phyloP scores from a whole-genome alignment of 1,139 yeast genomes.

The Geotrichum klebahnii region DNA sequence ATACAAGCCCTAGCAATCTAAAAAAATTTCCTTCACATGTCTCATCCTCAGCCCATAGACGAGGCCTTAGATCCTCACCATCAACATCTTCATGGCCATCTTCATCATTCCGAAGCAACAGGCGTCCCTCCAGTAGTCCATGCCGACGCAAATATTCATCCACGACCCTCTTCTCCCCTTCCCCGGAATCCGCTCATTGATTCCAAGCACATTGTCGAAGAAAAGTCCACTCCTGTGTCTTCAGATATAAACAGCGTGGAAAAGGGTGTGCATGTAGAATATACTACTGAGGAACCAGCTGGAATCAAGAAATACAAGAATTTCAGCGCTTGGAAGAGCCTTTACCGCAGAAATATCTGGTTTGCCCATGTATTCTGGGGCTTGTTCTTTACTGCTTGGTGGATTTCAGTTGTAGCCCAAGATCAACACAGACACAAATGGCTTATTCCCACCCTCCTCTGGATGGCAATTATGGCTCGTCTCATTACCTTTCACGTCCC shows the following conservation, averaged over 20 bases:
- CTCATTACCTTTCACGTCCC: slow-evolving; percentile 53
- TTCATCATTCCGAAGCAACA: slow-evolving; percentile 29
- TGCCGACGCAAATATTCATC: slow-evolving; percentile 29
- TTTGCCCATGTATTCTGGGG: slow-evolving; percentile 34
- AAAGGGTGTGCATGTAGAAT: background rate
- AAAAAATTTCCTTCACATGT: background rate
- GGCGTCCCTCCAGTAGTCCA: slow-evolving; percentile 31
- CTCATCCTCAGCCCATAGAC: slow-evolving; percentile 3
- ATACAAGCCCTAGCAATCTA: too few relatives aligned
- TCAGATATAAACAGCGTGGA: background rate
- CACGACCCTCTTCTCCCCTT: slow-evolving; percentile 27
- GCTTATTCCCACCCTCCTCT: slow-evolving; percentile 61
- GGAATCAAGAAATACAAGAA: background rate
- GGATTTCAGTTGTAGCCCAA: slow-evolving; percentile 58
- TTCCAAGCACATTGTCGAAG: slow-evolving; percentile 5
- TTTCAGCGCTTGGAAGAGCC: background rate
- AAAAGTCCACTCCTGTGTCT: background rate
- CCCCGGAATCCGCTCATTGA: slow-evolving; percentile 7
- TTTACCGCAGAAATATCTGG: slow-evolving; percentile 28
- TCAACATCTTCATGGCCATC: slow-evolving; percentile 34
- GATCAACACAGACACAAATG: slow-evolving; percentile 51
- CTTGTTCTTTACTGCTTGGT: slow-evolving; percentile 60
- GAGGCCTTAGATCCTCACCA: slow-evolving; percentile 17
- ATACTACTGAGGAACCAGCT: background rate
- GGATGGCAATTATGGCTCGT: slow-evolving; percentile 53